These are phyloP conservation scores for Solanum acaule DNA, from an alignment of 257 asterid genomes.

Conservation along the genomic window DNA sequence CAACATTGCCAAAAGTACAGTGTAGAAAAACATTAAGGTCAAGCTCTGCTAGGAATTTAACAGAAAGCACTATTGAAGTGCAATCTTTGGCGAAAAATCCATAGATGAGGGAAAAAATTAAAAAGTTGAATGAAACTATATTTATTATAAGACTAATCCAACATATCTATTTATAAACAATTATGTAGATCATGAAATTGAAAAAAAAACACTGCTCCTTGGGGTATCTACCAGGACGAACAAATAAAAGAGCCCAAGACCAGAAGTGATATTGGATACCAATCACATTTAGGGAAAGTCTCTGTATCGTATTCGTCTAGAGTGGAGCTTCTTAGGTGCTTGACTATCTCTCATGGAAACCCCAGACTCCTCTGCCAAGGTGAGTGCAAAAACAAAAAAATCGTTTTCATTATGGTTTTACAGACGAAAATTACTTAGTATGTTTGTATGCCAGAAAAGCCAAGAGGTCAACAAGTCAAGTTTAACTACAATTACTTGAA, in stretches of 20 bases:
- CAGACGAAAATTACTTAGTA: neutral
- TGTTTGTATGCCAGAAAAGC: neutral
- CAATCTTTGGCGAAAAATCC: neutral
- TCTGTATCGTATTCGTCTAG: neutral
- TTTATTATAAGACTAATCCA: neutral
- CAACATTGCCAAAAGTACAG: neutral
- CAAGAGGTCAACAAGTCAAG: constrained; percentile 2
- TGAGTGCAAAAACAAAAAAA: neutral
- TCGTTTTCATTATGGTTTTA: neutral
- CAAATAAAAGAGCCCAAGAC: neutral
- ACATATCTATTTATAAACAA: neutral
- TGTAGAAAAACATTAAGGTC: neutral
- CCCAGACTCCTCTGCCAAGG: too few species aligned
- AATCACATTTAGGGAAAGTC: neutral
- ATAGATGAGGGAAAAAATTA: neutral
- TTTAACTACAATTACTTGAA: constrained; percentile 7
- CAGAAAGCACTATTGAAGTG: neutral
- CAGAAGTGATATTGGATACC: neutral
- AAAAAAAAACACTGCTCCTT: neutral
- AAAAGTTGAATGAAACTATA: neutral
- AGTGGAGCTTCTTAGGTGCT: neutral
- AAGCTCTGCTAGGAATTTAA: neutral
- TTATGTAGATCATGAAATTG: neutral
- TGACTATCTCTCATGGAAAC: neutral
- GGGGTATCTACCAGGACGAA: neutral